phyloP scores from a whole-genome alignment of 169 alveolate species.

The Plasmodium yoelii region DNA sequence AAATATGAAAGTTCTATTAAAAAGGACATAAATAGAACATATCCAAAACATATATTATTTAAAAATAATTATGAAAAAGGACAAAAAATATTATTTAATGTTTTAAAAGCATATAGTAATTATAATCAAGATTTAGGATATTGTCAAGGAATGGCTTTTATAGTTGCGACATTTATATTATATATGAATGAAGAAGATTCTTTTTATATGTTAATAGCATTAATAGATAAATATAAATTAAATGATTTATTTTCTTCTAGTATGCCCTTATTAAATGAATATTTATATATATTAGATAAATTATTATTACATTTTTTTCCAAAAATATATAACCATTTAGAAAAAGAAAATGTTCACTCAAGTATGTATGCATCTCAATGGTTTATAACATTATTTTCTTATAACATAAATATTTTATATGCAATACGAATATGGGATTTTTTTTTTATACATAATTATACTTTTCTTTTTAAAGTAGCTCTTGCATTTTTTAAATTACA shows the following conservation, averaged over 20 bases:
- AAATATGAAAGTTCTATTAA: conserved; percentile 87
- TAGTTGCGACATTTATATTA: conserved; percentile 92
- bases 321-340: conserved; percentile 74
- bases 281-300: conserved; percentile 89
- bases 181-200: conserved; percentile 95
- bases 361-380: conserved; percentile 94
- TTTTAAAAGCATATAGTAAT: conserved; percentile 90
- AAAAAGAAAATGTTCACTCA: conserved; percentile 87
- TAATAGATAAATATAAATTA: conserved; percentile 90
- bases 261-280: conserved; percentile 92
- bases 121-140: conserved; percentile 93
- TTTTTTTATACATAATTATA: conserved; percentile 25
- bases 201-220: conserved; percentile 89
- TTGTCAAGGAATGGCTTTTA: conserved; percentile 94
- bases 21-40: conserved; percentile 94
- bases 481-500: conserved; percentile 39
- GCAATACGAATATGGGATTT: conserved; percentile 41
- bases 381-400: conserved; percentile 94
- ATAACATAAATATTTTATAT: conserved; percentile 75
- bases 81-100: conserved; percentile 91
- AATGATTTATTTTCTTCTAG: conserved; percentile 90
- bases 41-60: conserved; percentile 92
- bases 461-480: conserved; percentile 37
- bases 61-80: conserved; percentile 92
- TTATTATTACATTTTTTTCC: conserved; percentile 22